Evolutionary conservation across 208 protist species (phyloP).

Genomic region (Wallacemonas sp.): DNA sequence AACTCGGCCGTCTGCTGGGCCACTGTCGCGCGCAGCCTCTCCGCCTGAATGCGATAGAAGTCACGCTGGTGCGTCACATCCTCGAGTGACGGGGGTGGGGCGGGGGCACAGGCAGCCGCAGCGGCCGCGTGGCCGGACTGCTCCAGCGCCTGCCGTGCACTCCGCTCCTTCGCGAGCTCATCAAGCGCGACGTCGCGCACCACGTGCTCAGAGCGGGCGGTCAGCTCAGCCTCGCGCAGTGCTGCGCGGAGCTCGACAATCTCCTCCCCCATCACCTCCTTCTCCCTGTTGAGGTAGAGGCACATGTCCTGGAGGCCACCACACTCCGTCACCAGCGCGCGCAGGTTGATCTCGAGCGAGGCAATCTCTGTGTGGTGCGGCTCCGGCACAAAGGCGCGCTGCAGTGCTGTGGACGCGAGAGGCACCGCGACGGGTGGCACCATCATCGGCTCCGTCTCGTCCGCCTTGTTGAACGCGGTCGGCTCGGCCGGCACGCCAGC

Average conservation of each 20-base stretch:
- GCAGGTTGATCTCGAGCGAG: conserved; percentile 43
- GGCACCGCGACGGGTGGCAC: neutral
- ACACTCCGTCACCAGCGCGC: conserved; percentile 44
- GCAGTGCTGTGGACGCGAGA: neutral
- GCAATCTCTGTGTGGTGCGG: conserved; percentile 43
- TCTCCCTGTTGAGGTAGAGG: conserved; percentile 35
- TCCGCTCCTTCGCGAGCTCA: conserved; percentile 24
- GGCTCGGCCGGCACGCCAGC: no score
- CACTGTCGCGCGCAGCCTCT: conserved; percentile 30
- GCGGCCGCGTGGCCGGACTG: neutral
- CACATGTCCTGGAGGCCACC: conserved; percentile 35
- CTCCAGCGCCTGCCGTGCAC: conserved; percentile 27
- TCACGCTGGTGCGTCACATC: conserved; percentile 51
- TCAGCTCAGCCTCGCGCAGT: conserved; percentile 29
- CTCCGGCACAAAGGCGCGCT: conserved; percentile 18
- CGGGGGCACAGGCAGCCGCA: neutral
- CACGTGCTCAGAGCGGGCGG: conserved; percentile 19
- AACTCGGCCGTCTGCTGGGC: conserved; percentile 25
- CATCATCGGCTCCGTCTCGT: neutral
- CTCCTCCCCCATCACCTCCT: conserved; percentile 39
- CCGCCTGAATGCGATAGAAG: conserved; percentile 68
- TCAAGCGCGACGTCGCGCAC: conserved; percentile 27
- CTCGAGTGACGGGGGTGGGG: conserved; percentile 17
- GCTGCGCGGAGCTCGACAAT: conserved; percentile 38
- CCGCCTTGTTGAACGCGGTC: no score